Evolutionary conservation across 495 filamentous ascomycete species (phyloP).

Genomic region (Penicillium odoratum): DNA sequence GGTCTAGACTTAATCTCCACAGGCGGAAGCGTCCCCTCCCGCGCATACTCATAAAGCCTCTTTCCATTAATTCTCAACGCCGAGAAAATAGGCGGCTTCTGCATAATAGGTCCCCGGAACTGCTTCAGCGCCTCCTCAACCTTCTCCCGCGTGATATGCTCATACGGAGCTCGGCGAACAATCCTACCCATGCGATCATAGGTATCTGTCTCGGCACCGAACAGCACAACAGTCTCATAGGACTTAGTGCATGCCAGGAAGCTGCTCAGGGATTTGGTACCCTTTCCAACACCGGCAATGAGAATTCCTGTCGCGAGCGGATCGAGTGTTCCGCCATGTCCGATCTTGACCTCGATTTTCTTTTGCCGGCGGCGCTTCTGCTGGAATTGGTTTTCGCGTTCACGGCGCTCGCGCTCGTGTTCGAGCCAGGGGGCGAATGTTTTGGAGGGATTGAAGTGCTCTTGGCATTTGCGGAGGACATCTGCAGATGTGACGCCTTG

Average conservation of each 20-base stretch:
- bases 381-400: constrained; percentile 54
- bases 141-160: constrained; percentile 71
- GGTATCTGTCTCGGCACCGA: constrained; percentile 89
- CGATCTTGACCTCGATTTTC: constrained; percentile 78
- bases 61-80: constrained; percentile 90
- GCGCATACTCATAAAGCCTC: constrained; percentile 90
- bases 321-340: constrained; percentile 94
- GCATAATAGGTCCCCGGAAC: constrained; percentile 86
- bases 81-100: constrained; percentile 90
- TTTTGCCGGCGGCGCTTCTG: constrained; percentile 49
- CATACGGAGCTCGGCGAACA: constrained; percentile 67
- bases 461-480: constrained; percentile 80
- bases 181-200: constrained; percentile 87
- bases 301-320: constrained; percentile 92
- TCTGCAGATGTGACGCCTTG: constrained; percentile 79
- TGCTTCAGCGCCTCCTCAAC: constrained; percentile 74
- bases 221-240: constrained; percentile 86
- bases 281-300: constrained; percentile 80
- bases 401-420: constrained; percentile 52
- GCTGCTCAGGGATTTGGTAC: constrained; percentile 74
- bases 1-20: constrained; percentile 77
- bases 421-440: constrained; percentile 74
- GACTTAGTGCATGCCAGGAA: constrained; percentile 89
- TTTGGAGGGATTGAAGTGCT: constrained; percentile 75
- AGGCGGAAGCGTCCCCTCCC: constrained; percentile 81